Conservation (phyloP, 345 rosid genomes). For the Psidium friedrichsthalianum region DNA sequence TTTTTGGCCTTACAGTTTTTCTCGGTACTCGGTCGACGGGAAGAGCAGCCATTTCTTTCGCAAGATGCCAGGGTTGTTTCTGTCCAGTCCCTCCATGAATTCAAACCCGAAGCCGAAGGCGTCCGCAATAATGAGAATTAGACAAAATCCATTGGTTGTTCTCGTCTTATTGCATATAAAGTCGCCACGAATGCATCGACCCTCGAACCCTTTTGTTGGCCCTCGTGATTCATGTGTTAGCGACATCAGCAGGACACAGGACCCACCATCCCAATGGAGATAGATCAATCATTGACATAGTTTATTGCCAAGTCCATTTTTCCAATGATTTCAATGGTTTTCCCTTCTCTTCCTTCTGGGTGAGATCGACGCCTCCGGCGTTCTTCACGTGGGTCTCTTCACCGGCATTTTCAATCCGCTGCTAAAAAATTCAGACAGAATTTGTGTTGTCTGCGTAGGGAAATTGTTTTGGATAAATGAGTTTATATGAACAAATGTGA, state of each 20-base stretch:
- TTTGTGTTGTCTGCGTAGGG: too few species aligned
- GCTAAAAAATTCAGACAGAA: too few species aligned
- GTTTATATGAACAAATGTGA: too few species aligned
- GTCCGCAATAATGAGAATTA: neutral
- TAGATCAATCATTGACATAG: neutral
- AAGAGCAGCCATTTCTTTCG: neutral
- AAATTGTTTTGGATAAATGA: too few species aligned
- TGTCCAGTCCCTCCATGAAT: neutral
- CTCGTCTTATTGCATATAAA: neutral
- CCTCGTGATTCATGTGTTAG: neutral
- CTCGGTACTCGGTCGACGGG: too few species aligned
- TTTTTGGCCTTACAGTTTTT: too few species aligned
- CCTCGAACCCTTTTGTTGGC: neutral
- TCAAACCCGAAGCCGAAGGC: neutral
- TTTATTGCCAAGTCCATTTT: neutral
- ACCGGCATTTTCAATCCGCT: too few species aligned
- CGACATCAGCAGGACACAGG: neutral
- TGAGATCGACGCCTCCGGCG: too few species aligned
- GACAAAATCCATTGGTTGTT: neutral
- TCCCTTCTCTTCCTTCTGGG: too few species aligned
- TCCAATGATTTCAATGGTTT: too few species aligned
- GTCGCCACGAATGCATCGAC: neutral
- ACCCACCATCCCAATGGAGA: neutral
- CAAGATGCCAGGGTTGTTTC: neutral
- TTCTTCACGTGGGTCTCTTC: too few species aligned